Conservation (phyloP, 805 yeast species). For the Yamadazyma scolyti region DNA sequence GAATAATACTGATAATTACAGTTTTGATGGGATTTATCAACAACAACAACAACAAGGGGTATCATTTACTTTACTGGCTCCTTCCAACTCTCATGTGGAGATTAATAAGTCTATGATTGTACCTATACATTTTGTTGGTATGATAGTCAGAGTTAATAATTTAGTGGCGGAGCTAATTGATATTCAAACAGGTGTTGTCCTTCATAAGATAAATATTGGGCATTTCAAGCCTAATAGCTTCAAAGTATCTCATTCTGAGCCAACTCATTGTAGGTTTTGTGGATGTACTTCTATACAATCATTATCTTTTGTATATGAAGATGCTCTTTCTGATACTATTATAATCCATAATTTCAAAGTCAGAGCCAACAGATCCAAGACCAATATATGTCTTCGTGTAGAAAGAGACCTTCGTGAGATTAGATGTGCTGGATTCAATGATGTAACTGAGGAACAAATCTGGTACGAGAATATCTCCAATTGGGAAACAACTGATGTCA, state of each 20-base stretch:
- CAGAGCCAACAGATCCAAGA: conserved; percentile 66
- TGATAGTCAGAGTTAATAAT: conserved; percentile 60
- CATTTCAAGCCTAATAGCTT: conserved; percentile 58
- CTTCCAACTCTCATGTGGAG: conserved; percentile 7
- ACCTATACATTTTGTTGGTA: conserved; percentile 67
- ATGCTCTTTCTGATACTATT: conserved; percentile 49
- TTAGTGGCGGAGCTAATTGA: conserved; percentile 65
- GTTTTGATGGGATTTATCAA: conserved; percentile 9
- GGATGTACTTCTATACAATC: conserved; percentile 81
- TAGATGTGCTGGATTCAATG: conserved; percentile 81
- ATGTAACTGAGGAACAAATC: conserved; percentile 65
- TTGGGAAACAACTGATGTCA: conserved; percentile 78
- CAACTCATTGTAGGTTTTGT: conserved; percentile 86
- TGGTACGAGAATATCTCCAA: conserved; percentile 66
- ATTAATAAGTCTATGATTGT: conserved; percentile 41
- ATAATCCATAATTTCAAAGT: conserved; percentile 72
- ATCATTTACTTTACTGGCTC: conserved; percentile 1
- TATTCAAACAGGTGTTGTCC: conserved; percentile 70
- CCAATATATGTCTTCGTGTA: conserved; percentile 77
- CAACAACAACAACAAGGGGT: neutral
- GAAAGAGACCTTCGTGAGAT: conserved; percentile 93
- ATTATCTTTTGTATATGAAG: conserved; percentile 69
- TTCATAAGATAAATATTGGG: conserved; percentile 60
- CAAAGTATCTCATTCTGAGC: conserved; percentile 75
- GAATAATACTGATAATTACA: conserved; percentile 7